Evolutionary conservation across 176 grass and related monocot genomes (phyloP), one percentile per base, ranked within the genome.

Genomic region (Poa annua): DNA sequence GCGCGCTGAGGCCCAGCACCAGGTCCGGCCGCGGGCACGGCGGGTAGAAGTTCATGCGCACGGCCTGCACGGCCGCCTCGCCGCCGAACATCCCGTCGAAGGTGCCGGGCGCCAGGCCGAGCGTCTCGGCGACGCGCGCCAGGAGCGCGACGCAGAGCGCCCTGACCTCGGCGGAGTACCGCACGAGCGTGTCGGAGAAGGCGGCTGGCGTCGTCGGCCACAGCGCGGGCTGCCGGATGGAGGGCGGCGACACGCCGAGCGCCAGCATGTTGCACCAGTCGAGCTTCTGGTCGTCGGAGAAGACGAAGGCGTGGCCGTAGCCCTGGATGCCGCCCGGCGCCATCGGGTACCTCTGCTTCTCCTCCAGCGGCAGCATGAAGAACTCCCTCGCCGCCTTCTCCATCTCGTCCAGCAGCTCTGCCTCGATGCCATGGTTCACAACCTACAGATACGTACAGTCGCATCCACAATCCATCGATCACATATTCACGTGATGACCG

Each of bases 231-330:
- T 86, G 93, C 45, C 86, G 71, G 57, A 89, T 91, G 92, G 54
- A 87, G 57, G 81, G 42, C 2, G 94, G 92, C 74, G 86, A 88
- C 3, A 94, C 89, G 32, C 89, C 94, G 13, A 97, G 94, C 29
- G 92, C 94, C 11, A 93, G 88, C 95, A 98, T 95, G 92, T 98
- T 91, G 88, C 86, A 88, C 96, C 93, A 95, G 63, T 98, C 93
- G 5, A 98, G 91, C 80, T 98, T 98, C 93, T 96, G 89, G 12
- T 96, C 96, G 39, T 93, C 91, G 21, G 89, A 92, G 93, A 99
- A 99, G 75, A 96, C 85, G 56, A 99, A 98, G 34, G 91, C 93
- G 35, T 95, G 93, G 62, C 96, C 96, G 74, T 98, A 95, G 3
- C 89, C 96, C 72, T 93, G 93, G 71, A 95, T 93, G 39, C 89